phyloP scores from a whole-genome alignment of 164 flowering plant genomes.

The Paratinospora sagittata region DNA sequence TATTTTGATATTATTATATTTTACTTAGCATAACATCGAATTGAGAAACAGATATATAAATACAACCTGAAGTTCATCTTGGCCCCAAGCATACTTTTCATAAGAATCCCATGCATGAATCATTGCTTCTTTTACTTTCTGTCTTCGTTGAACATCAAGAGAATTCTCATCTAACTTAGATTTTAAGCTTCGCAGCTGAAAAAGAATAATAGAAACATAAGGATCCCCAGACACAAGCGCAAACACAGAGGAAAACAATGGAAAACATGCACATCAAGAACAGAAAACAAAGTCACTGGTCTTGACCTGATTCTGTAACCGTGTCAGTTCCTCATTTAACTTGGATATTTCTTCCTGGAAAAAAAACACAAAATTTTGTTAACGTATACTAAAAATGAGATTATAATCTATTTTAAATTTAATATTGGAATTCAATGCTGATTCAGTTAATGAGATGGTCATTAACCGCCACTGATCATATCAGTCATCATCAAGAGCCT shows the following conservation, averaged over 20 bases:
- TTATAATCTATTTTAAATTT: background rate
- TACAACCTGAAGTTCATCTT: constrained; percentile 94
- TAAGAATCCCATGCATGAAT: constrained; percentile 95
- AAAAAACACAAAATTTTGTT: constrained; percentile 9
- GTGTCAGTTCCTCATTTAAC: constrained; percentile 41
- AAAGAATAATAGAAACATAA: background rate
- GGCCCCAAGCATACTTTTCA: constrained; percentile 98
- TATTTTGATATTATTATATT: background rate
- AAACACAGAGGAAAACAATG: background rate
- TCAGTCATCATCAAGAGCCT: background rate
- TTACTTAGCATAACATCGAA: background rate
- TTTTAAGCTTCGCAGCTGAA: constrained; percentile 57
- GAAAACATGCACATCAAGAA: background rate
- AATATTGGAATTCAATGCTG: background rate
- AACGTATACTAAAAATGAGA: background rate
- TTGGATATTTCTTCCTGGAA: constrained; percentile 51
- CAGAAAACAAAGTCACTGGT: background rate
- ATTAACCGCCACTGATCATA: background rate
- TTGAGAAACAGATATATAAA: background rate
- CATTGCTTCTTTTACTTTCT: constrained; percentile 96
- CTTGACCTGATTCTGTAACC: constrained; percentile 43
- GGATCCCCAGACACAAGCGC: background rate
- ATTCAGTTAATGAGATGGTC: background rate
- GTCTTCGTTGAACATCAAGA: constrained; percentile 55
- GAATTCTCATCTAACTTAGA: constrained; percentile 17